These are phyloP conservation scores for Clarireedia paspali DNA, from an alignment of 2,329 filamentous ascomycete species.

Conservation along the genomic window DNA sequence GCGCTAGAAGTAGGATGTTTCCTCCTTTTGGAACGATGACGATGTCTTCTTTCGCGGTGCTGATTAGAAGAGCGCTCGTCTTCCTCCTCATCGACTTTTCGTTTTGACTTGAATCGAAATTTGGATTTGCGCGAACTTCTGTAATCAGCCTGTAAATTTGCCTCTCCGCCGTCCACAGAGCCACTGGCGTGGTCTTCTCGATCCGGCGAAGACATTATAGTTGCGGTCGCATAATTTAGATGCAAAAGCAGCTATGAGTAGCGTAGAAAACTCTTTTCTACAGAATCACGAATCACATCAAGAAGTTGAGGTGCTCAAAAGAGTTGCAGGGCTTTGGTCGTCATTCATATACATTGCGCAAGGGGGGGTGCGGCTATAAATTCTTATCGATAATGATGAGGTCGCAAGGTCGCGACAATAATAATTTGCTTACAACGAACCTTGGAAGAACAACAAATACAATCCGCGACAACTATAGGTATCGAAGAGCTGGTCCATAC, in stretches of 20 bases:
- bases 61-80: slow-evolving; percentile 8
- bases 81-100: slow-evolving; percentile 13
- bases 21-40: slow-evolving; percentile 23
- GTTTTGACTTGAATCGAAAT: slow-evolving; percentile 28
- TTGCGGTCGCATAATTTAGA: not conserved
- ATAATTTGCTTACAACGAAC: not conserved
- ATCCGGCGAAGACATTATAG: not conserved
- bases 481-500: not conserved
- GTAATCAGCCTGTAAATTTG: slow-evolving; percentile 5
- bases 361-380: not conserved
- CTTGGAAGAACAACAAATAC: not conserved
- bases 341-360: no score
- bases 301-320: not conserved
- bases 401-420: not conserved
- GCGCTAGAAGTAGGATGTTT: slow-evolving; percentile 15
- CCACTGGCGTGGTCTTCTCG: not conserved
- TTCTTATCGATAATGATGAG: not conserved
- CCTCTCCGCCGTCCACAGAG: not conserved
- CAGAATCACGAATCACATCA: not conserved
- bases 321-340: not conserved
- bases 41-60: slow-evolving; percentile 13
- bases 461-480: not conserved
- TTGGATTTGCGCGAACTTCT: slow-evolving; percentile 15
- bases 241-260: not conserved
- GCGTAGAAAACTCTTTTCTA: not conserved